phyloP scores from a whole-genome alignment of 441 rosid genomes.

The Syzygium syzygioides region DNA sequence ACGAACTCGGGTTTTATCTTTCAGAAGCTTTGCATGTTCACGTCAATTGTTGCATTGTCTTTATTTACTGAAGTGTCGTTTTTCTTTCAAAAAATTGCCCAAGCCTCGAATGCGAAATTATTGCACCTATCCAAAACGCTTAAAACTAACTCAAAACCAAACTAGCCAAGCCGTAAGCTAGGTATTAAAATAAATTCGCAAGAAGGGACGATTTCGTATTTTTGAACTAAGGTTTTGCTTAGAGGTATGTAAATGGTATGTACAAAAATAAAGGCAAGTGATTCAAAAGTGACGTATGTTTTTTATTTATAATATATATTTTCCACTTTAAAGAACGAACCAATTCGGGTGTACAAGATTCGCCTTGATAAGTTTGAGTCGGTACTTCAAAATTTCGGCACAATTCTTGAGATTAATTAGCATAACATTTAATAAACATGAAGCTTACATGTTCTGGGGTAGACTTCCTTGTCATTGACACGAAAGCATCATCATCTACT shows the following conservation, averaged over 20 bases:
- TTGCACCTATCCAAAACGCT: background rate
- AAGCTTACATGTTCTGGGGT: background rate
- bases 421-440: background rate
- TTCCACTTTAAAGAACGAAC: background rate
- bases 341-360: background rate
- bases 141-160: background rate
- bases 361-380: background rate
- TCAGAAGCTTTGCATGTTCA: background rate
- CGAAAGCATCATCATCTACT: background rate
- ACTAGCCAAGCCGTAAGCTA: no score
- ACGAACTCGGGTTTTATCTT: background rate
- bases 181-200: no score
- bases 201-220: no score
- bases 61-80: no score
- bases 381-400: background rate
- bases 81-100: background rate
- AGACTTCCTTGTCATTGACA: background rate
- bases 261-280: background rate
- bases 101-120: fast-evolving
- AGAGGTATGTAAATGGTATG: fast-evolving
- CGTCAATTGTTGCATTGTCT: background rate
- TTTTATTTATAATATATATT: no score
- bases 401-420: background rate
- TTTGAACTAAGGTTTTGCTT: background rate
- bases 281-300: background rate